A percentile compares a stretch with the other conserved stretches of the same genome.
Evolutionary conservation across 2,329 filamentous ascomycete species (phyloP).

Genomic region (Tolypocladium nubicola): DNA sequence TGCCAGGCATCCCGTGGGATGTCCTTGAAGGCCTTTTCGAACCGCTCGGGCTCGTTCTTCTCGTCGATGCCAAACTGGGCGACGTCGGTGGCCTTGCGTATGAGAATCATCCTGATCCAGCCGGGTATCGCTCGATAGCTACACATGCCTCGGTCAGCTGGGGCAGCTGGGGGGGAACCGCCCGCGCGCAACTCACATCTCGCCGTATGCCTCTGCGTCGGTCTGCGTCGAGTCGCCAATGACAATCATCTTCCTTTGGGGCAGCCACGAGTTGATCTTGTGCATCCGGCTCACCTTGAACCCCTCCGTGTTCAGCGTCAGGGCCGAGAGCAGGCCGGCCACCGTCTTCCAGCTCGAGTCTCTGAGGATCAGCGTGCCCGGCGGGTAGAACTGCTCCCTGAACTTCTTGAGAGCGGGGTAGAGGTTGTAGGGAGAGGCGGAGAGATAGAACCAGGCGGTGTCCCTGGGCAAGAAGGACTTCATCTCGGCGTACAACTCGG

Average conservation of each 20-base stretch:
- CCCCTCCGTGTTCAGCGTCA: constrained; percentile 70
- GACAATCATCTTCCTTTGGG: constrained; percentile 66
- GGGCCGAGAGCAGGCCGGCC: constrained; percentile 63
- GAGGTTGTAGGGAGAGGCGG: constrained; percentile 87
- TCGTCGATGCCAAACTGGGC: constrained; percentile 57
- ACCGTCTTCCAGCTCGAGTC: constrained; percentile 82
- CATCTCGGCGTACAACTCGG: constrained; percentile 65
- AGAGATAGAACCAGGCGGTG: constrained; percentile 85
- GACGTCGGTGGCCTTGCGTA: constrained; percentile 72
- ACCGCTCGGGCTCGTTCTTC: constrained; percentile 64
- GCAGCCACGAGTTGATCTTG: constrained; percentile 71
- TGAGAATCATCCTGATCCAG: constrained; percentile 78
- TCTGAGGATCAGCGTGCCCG: constrained; percentile 72
- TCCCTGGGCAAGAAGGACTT: constrained; percentile 38
- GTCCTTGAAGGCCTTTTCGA: constrained; percentile 71
- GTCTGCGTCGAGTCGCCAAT: constrained; percentile 88
- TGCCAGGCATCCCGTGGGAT: constrained; percentile 65
- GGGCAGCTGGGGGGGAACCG: neutral
- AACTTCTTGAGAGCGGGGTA: constrained; percentile 80
- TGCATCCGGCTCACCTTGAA: constrained; percentile 79
- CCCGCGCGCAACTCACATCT: constrained; percentile 43
- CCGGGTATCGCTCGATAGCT: constrained; percentile 54
- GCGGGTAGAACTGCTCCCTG: constrained; percentile 57
- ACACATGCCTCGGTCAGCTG: constrained; percentile 4
- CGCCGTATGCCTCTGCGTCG: constrained; percentile 83